A percentile compares a stretch with the other conserved stretches of the same genome.
Conservation (phyloP, 192 early-diverging fungal species). For the Podochytrium sp. region DNA sequence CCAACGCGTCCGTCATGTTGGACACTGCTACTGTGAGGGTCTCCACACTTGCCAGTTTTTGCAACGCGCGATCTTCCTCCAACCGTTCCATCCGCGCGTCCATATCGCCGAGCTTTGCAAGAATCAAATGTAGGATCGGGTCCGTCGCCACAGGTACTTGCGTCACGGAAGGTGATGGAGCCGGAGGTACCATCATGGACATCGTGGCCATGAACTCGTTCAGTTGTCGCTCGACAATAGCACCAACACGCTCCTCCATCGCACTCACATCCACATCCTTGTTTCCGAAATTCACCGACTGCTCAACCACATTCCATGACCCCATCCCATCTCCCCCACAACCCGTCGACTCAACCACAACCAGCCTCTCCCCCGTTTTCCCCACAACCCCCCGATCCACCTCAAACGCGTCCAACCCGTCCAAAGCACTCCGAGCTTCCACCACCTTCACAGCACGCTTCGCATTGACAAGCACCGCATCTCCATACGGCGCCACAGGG, state of each 20-base stretch:
- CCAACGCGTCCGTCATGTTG: background rate
- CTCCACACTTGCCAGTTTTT: background rate
- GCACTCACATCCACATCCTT: background rate
- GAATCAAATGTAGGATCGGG: conserved; percentile 19
- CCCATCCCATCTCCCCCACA: background rate
- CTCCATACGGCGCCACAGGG: background rate
- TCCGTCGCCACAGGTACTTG: background rate
- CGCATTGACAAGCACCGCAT: conserved; percentile 7
- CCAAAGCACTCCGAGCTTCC: background rate
- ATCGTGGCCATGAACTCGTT: conserved; percentile 5
- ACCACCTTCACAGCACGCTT: background rate
- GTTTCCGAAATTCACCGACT: no score
- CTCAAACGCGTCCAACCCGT: background rate
- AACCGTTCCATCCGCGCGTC: conserved; percentile 6
- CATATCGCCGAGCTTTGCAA: conserved; percentile 20
- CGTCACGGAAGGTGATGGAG: no score
- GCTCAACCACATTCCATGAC: background rate
- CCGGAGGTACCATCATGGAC: background rate
- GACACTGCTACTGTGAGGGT: background rate
- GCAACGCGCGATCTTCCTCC: background rate
- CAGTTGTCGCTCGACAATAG: background rate
- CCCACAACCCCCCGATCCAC: background rate
- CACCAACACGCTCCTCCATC: background rate
- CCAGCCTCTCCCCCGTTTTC: no score
- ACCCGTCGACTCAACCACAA: no score